Base-by-base conservation (phyloP, 129 eudicot genomes). In the Helianthus tuberosus region DNA sequence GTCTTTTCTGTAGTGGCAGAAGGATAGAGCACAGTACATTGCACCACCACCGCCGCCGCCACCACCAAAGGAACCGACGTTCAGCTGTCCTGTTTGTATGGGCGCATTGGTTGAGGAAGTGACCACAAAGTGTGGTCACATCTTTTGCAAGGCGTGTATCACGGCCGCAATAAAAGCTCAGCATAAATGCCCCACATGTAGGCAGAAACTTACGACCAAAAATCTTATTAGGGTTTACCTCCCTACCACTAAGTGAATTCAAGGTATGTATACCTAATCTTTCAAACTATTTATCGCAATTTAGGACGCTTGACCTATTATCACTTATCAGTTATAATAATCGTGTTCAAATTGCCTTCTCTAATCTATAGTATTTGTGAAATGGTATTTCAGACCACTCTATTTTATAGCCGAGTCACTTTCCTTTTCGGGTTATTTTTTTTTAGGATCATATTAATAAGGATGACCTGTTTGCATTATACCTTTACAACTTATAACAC, bases 121-220 rank as follows among this genome's bases (percentile, higher is more conserved):
- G 87, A 77, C 98, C n/a, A 94, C 98, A 5, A 93, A 86, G 55
- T 94, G 98, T 72, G 98, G 97, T 53, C 97, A 94, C 79, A 94
- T 94, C 52, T 94, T 94, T 79, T 94, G 98, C 81, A 94, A 90
- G 80, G 74, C 61, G 6, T 93, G 97, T 81, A 88, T 94, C 61
- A 80, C 78, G 74, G 80, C 86, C 38, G 84, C 96, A 38, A 77
- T 94, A 29, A 82, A 74, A 41, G 87, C 80, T 55, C 96, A 88
- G 88, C 66, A 63, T 41, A 86, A 88, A 74, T 94, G 98, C 74
- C 98, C 98, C 32, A 88, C 96, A 0, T 94, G 98, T 69, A 79
- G 98, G 81, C 85, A 84, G 81, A 90, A 85, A 64, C 72, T 89
- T 50, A 78, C 86, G n/a, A 72, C 48, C 67, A 94, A 72, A 84